Evolutionary conservation across 2,329 filamentous ascomycete species (phyloP), one percentile per base, ranked within the genome.

Genomic region (Hortaea werneckii): DNA sequence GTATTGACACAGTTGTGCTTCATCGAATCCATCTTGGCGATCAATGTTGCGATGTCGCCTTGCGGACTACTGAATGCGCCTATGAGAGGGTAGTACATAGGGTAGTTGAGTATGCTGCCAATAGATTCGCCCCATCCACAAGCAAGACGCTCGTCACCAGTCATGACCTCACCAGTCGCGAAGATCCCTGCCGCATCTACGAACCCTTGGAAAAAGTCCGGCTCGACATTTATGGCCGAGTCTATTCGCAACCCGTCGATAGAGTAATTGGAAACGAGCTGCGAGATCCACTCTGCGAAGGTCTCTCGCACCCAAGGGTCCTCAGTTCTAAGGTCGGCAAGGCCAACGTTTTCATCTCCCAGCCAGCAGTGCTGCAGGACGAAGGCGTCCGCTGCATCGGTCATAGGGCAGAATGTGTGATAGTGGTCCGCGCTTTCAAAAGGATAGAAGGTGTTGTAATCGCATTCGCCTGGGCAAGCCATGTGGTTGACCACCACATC

Each of bases 371-470:
- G 45, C 48, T 71, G 64, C 5, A 67, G 63, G 35, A 64, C 54
- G 11, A 51, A 55, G 35, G 58, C 54, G 57, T 80, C 63, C 32
- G 61, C 57, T 29, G 48, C 40, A 62, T 79, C 80, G 58, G 82
- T 57, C 40, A 77, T 68, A 3, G 57, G 57, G 61, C 81, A 84
- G 54, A 72, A 75, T 1, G 71, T 37, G 57, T 85, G 79, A 63
- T 76, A 85, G 55, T 80, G 80, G 28, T 70, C 70, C 12, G 68
- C 49, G 32, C 74, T 64, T 59, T 82, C 73, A 54, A 82, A 77
- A 6, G 76, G 72, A 20, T 69, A 64, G 37, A 75, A 71, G n/a
- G 64, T 56, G 48, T 64, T 67, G 56, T 79, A 81, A 59, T 80
- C 71, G 30, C 80, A 69, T 3, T 67, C 64, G 30, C 76, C 75